Evolutionary conservation across 768 basidiomycete genomes (phyloP).

Genomic region (Tulasnella sp.): DNA sequence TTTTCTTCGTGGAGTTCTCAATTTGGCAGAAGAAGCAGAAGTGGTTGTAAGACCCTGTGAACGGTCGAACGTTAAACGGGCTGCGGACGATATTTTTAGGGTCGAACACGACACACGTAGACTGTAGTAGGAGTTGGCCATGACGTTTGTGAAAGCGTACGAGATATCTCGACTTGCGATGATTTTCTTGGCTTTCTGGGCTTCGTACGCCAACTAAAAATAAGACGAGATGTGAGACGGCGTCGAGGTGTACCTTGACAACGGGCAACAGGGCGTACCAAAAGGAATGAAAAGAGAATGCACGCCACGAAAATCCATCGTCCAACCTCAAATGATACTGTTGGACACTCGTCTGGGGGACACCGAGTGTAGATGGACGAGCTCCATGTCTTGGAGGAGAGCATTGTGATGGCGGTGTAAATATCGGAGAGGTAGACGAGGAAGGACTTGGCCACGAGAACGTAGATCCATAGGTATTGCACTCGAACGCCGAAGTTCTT

Average conservation of each 20-base stretch:
- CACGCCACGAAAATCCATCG: slow-evolving; percentile 98
- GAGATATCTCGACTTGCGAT: slow-evolving; percentile 95
- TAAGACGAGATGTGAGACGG: slow-evolving; percentile 11
- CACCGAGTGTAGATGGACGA: slow-evolving; percentile 86
- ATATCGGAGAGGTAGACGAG: slow-evolving; percentile 97
- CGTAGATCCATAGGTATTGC: slow-evolving; percentile 90
- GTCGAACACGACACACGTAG: slow-evolving; percentile 53
- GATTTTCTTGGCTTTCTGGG: slow-evolving; percentile 88
- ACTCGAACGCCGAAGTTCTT: slow-evolving; percentile 77
- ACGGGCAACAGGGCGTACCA: slow-evolving; percentile 54
- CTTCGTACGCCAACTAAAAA: slow-evolving; percentile 80
- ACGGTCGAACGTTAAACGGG: background rate
- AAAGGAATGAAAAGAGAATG: slow-evolving; percentile 95
- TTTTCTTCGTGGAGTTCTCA: slow-evolving; percentile 89
- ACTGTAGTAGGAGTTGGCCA: slow-evolving; percentile 96
- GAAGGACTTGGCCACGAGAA: slow-evolving; percentile 91
- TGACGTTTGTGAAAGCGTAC: slow-evolving; percentile 95
- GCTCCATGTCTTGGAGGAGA: slow-evolving; percentile 85
- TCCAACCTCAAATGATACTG: slow-evolving; percentile 81
- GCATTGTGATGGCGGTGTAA: slow-evolving; percentile 95
- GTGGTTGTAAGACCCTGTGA: slow-evolving; percentile 84
- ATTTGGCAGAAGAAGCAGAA: slow-evolving; percentile 99
- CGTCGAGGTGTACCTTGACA: background rate
- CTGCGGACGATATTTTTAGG: slow-evolving; percentile 3
- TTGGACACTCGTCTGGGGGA: slow-evolving; percentile 52